A percentile compares a stretch with the other conserved stretches of the same genome.
Evolutionary conservation across 1,284 basidiomycete genomes (phyloP).

Genomic region (Ustilago loliicola): DNA sequence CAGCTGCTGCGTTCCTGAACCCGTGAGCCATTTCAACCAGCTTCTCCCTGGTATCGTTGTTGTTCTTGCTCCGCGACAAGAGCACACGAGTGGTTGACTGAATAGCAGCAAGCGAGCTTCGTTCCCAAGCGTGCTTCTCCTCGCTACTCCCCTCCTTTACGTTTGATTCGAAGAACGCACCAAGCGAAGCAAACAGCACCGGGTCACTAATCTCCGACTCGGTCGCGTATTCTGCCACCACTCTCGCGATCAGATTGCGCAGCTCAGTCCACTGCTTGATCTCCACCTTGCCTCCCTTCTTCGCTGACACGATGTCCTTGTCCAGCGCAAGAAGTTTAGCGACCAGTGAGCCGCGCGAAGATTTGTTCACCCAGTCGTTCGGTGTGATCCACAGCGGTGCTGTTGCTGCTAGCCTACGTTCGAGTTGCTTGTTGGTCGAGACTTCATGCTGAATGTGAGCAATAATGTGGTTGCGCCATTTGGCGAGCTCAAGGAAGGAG

Average conservation of each 20-base stretch:
- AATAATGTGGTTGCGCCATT: conserved; percentile 45
- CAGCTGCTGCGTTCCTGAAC: conserved; percentile 9
- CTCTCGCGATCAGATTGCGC: conserved; percentile 23
- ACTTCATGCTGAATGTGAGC: conserved; percentile 12
- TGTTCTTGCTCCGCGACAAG: conserved; percentile 11
- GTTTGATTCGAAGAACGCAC: conserved; percentile 5
- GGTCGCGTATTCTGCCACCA: conserved; percentile 23
- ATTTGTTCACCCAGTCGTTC: conserved; percentile 38
- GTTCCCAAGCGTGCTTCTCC: conserved; percentile 13
- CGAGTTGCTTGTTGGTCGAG: conserved; percentile 2
- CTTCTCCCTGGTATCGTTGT: neutral
- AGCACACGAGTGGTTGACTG: conserved; percentile 18
- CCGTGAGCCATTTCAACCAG: conserved; percentile 12
- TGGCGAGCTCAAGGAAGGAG: conserved; percentile 53
- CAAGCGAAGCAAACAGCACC: conserved; percentile 12
- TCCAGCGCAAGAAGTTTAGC: conserved; percentile 34
- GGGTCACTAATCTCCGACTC: conserved; percentile 20
- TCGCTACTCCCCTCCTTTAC: neutral
- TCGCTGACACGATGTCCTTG: conserved; percentile 15
- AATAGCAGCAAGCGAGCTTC: conserved; percentile 28
- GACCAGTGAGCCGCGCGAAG: conserved; percentile 24
- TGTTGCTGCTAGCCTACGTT: conserved; percentile 19
- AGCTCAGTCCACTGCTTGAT: conserved; percentile 20
- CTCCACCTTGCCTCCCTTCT: neutral
- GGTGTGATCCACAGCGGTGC: conserved; percentile 27